Evolutionary conservation across 192 early-diverging fungal species (phyloP), one percentile per base, ranked within the genome.

Genomic region (Umbelopsis sp.): DNA sequence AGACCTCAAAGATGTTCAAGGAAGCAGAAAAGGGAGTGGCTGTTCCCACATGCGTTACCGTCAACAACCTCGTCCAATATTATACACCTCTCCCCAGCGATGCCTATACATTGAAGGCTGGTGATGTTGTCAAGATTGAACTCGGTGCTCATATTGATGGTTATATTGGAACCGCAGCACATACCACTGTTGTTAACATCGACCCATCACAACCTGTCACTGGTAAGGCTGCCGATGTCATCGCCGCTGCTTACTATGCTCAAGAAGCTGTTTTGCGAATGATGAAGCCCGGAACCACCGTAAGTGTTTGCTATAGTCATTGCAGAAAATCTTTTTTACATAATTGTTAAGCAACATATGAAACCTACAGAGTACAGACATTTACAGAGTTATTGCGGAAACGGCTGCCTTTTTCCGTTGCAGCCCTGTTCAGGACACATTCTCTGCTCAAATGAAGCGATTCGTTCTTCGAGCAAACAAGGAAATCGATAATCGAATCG

Each of bases 101-200:
- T 49, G 88, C 91, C 73, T 75, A 84, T 45, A 75, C 85, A 9
- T 82, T 98, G 66, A 86, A 82, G 29, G 84, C 78, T 4, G 91
- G 91, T 71, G 95, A 96, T 75, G 84, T 98, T 49, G 95, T 96
- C 73, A 96, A 96, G 80, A 84, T 98, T 77, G 94, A 97, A 71
- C 81, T 97, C 44, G 92, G 91, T 66, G 93, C 85, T 45, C 97
- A 98, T 79, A 88, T 98, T 73, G 93, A 97, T 83, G 97, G 97
- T 21, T 97, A 93, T 80, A 89, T 92, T 59, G 85, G 90, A 38
- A 88, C 89, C 22, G 83, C 89, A n/a, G 95, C 91, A 1, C 94
- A 95, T 80, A 97, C 95, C 4, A 81, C 86, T 31, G 85, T 95
- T 22, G 75, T 96, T 43, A 93, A 87, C 47, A 75, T 86, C 45